Evolutionary conservation across 1,139 yeast genomes (phyloP), one percentile per base, ranked within the genome.

Genomic region (Debaryomyces fabryi): DNA sequence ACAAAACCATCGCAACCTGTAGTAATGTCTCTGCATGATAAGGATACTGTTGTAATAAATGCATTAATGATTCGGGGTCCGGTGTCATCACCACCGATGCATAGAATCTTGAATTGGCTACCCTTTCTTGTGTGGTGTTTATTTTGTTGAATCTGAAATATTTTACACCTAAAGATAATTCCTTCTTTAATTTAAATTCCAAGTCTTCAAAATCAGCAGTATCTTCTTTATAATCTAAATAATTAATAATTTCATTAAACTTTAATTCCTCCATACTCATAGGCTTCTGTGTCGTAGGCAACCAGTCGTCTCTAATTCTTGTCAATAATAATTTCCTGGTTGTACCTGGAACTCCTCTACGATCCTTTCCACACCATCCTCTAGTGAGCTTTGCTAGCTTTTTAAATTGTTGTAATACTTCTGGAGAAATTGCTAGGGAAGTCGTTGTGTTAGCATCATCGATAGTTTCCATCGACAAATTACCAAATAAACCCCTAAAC

Each of bases 291-390:
- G 80, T 70, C 0, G 90, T 81, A 0, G 96, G 96, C 15, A 88
- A 66, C 88, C 93, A 89, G 61, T 88, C 95, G 53, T 88, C 92
- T 62, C 86, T 80, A 38, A 90, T 82, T 58, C 85, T 83, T 0
- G 96, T 85, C 50, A 90, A 72, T 9, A 82, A 72, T 45, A 88
- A 67, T 56, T 86, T 86, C 53, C 91, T 75, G 0, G 84, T 68
- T 0, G 89, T 81, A 7, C 95, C 95, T 0, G 96, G 92, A 5
- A 88, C 81, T 10, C 83, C 72, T 45, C 86, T 68, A 49, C 85
- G 82, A 60, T 88, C 96, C 55, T 82, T 81, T 0, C 96, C 96
- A 43, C 91, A 86, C 95, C 96, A 89, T 18, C 90, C 90, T 56
- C 88, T 76, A 1, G 88, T 82, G 24, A 85, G 67, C 50, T 83